These are phyloP conservation scores for Aureococcus anophagefferens DNA, from an alignment of 108 stramenopile genomes.

Conservation along the genomic window DNA sequence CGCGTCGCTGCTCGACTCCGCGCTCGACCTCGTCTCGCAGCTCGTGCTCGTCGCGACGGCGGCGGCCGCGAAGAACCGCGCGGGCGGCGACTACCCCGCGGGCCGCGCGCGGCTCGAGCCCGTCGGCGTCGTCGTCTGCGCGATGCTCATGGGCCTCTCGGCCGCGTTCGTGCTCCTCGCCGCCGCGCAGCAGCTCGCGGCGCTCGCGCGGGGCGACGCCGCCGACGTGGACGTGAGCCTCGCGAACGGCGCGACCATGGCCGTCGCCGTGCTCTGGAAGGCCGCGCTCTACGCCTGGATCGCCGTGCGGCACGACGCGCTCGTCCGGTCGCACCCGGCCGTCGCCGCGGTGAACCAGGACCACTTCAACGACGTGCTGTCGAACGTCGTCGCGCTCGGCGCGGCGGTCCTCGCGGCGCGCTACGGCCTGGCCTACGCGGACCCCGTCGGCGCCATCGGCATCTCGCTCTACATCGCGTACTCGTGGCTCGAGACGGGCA, in stretches of 20 bases:
- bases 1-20: constrained; percentile 73
- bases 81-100: constrained; percentile 73
- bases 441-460: constrained; percentile 78
- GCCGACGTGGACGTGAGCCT: not conserved
- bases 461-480: constrained; percentile 81
- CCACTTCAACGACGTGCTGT: constrained; percentile 84
- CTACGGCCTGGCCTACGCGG: constrained; percentile 60
- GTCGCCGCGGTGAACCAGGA: constrained; percentile 55
- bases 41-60: constrained; percentile 37
- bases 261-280: not conserved
- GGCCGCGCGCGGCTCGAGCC: constrained; percentile 81
- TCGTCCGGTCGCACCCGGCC: not conserved
- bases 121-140: constrained; percentile 78
- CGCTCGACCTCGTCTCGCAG: constrained; percentile 80
- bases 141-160: constrained; percentile 10
- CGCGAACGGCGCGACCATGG: not conserved
- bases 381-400: constrained; percentile 71
- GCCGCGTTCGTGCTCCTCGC: too few relatives aligned
- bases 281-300: not conserved
- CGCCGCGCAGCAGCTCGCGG: not conserved
- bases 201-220: constrained; percentile 3
- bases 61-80: constrained; percentile 39
- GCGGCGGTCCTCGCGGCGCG: constrained; percentile 56
- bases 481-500: constrained; percentile 74
- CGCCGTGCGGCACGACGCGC: not conserved